phyloP scores from a whole-genome alignment of 192 early-diverging fungal genomes.

The Coemansia sp. region DNA sequence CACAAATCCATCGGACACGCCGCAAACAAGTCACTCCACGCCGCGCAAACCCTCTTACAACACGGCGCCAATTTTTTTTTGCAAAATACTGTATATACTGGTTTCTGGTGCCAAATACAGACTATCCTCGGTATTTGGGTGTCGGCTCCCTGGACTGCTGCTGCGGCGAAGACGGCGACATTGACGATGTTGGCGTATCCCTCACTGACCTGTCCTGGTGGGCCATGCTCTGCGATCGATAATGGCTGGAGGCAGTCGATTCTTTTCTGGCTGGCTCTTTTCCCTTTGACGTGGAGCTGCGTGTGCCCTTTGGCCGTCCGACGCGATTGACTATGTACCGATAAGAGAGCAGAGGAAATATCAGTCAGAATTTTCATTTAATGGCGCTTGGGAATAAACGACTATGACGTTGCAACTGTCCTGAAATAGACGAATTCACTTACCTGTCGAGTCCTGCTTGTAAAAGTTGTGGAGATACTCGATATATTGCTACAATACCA shows the following conservation, averaged over 20 bases:
- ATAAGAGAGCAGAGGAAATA: not conserved
- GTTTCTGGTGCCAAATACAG: not conserved
- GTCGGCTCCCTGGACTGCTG: slow-evolving; percentile 4
- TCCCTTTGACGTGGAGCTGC: slow-evolving; percentile 18
- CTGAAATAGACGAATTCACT: not conserved
- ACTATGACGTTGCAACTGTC: not conserved
- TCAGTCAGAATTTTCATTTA: not conserved
- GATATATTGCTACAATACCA: slow-evolving; percentile 36
- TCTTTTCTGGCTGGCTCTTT: slow-evolving; percentile 24
- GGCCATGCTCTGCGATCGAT: not conserved
- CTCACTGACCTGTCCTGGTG: not conserved
- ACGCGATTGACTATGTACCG: slow-evolving; percentile 49
- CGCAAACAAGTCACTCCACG: too few species aligned
- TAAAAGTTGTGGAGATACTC: slow-evolving; percentile 51
- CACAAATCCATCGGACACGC: too few species aligned
- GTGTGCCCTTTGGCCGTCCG: slow-evolving; percentile 47
- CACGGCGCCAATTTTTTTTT: too few species aligned
- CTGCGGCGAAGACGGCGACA: slow-evolving; percentile 10
- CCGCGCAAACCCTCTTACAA: too few species aligned
- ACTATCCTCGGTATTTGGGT: not conserved
- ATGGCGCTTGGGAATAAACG: not conserved
- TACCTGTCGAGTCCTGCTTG: slow-evolving; percentile 49
- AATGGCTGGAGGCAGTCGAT: not conserved
- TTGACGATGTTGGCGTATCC: slow-evolving; percentile 8
- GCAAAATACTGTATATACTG: too few species aligned